phyloP scores from a whole-genome alignment of 2,329 filamentous ascomycete species.

The Talaromyces amestolkiae region DNA sequence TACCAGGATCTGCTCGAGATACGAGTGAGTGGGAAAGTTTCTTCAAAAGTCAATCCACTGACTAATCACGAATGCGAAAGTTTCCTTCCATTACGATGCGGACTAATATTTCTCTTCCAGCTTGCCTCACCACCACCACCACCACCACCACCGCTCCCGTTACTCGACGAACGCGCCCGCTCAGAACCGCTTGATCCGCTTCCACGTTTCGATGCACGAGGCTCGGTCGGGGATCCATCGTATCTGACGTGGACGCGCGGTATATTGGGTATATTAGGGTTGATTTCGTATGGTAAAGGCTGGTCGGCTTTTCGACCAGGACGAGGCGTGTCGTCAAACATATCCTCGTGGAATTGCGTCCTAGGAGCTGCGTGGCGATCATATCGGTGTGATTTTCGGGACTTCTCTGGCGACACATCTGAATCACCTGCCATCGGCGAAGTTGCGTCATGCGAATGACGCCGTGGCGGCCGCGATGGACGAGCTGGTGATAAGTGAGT shows the following conservation, averaged over 20 bases:
- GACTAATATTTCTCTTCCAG: constrained; percentile 23
- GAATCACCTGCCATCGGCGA: constrained; percentile 11
- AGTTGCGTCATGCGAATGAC: constrained; percentile 36
- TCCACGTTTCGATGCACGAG: constrained; percentile 23
- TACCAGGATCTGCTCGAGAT: not conserved
- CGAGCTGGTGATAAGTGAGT: constrained; percentile 31
- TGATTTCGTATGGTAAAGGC: constrained; percentile 15
- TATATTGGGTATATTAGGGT: constrained; percentile 14
- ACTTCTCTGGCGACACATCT: not conserved
- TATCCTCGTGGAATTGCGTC: constrained; percentile 28
- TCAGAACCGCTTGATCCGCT: constrained; percentile 26
- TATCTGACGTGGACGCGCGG: constrained; percentile 25
- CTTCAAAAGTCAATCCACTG: too few species aligned
- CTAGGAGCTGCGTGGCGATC: constrained; percentile 15
- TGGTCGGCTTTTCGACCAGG: constrained; percentile 1
- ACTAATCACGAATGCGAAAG: not conserved
- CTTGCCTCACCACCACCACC: constrained; percentile 19
- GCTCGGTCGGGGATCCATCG: constrained; percentile 28
- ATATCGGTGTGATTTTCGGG: not conserved
- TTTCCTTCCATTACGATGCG: constrained; percentile 18
- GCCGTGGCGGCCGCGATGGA: constrained; percentile 26
- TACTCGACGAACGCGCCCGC: constrained; percentile 24
- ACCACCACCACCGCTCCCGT: constrained; percentile 21
- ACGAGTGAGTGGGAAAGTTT: not conserved
- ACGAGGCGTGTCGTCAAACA: constrained; percentile 23